Base-by-base conservation (phyloP, 2,329 filamentous ascomycete genomes). In the Ophiosphaerella korrae region DNA sequence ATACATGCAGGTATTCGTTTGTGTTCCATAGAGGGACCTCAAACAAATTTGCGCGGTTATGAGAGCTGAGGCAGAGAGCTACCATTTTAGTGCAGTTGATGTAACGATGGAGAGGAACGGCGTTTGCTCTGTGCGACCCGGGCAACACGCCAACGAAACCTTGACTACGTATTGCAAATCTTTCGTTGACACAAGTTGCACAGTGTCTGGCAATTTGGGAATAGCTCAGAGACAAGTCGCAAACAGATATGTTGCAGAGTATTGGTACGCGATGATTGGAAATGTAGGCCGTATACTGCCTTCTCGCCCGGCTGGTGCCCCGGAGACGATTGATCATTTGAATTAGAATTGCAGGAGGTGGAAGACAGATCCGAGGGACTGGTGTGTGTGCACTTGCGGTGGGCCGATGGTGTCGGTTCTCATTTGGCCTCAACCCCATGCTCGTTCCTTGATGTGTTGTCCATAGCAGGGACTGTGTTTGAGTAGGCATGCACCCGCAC, bases 81-180 rank as follows among this genome's bases (percentile, higher is more conserved):
- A 58, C 55, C 45, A 36, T 64, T 68, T 55, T 53, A 64, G 70
- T 55, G 66, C 67, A 71, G 66, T 59, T 55, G 47, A 69, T 70
- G 67, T 68, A 68, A 71, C 68, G 50, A 67, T 55, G 46, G 53
- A 64, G 61, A 57, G 64, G 55, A 63, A 66, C 63, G 48, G 55
- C 64, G 52, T 56, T 57, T 48, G 53, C 31, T 49, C 23, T 67
- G 70, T 71, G 57, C 29, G 51, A 71, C 68, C 40, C 40, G 42
- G 32, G 31, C 45, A 49, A 44, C 54, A 45, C 43, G 54, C 56
- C 53, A 58, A 58, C 59, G 57, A 54, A 43, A 59, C 48, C 42
- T 52, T 43, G 46, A 58, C 37, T 45, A 50, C 39, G 52, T 50
- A 52, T 53, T 39, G 48, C 50, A 50, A 42, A 62, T 43, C 52